Percentiles rank a stretch among this genome's conserved stretches.
phyloP scores from a whole-genome alignment of 2,329 filamentous ascomycete species.

The Aspergillus sp. region DNA sequence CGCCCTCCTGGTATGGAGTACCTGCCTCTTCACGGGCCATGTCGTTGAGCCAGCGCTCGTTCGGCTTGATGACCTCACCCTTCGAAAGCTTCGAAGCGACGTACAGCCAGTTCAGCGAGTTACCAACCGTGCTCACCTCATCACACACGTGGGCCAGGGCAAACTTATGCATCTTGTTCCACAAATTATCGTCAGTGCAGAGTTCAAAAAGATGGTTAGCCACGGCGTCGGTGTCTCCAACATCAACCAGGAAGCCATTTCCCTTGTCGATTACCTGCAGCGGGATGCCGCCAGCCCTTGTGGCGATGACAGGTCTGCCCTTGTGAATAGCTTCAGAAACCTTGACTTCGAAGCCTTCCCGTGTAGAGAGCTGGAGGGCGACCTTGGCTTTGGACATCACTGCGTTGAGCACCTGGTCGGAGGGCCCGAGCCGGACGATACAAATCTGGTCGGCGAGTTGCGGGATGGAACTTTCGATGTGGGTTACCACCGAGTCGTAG shows the following conservation, averaged over 20 bases:
- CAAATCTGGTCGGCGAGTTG: constrained; percentile 66
- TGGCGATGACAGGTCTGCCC: constrained; percentile 74
- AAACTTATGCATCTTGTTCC: constrained; percentile 64
- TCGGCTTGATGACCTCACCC: constrained; percentile 57
- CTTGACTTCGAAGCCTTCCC: constrained; percentile 84
- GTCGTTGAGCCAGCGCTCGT: constrained; percentile 71
- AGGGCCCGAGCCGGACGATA: constrained; percentile 73
- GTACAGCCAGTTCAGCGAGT: constrained; percentile 74
- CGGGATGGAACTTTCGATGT: constrained; percentile 63
- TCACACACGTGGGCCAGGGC: constrained; percentile 70
- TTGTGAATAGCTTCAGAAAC: constrained; percentile 81
- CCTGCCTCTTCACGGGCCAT: constrained; percentile 67
- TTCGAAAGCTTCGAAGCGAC: constrained; percentile 67
- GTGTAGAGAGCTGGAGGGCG: constrained; percentile 74
- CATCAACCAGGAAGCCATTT: constrained; percentile 72
- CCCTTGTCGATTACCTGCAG: constrained; percentile 71
- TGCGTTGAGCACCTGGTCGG: constrained; percentile 77
- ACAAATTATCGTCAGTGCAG: constrained; percentile 64
- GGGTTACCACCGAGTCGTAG: constrained; percentile 69
- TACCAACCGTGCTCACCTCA: constrained; percentile 78
- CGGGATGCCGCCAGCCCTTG: constrained; percentile 74
- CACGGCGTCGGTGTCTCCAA: constrained; percentile 68
- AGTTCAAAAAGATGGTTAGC: constrained; percentile 66
- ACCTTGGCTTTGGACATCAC: constrained; percentile 71
- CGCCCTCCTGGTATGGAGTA: constrained; percentile 56